A percentile compares a stretch with the other conserved stretches of the same genome.
Conservation (phyloP, 2,329 filamentous ascomycete species). For the Emergomyces pasteurianus region DNA sequence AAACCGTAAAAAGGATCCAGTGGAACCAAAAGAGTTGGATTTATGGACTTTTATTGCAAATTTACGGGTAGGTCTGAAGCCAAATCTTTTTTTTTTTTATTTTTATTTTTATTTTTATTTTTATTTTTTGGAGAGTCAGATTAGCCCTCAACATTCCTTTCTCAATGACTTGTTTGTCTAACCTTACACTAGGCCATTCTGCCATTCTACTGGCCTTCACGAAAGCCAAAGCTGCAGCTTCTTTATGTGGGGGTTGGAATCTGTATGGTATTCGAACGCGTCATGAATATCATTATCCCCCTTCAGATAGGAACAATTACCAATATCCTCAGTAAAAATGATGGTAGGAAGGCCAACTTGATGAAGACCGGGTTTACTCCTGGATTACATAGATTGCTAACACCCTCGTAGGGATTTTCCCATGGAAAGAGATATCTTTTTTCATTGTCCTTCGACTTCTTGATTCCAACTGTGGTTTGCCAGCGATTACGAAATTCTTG, state of each 20-base stretch:
- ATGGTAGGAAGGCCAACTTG: slow-evolving; percentile 22
- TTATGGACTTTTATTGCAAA: background rate
- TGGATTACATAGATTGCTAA: background rate
- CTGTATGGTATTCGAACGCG: slow-evolving; percentile 58
- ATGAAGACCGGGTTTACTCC: background rate
- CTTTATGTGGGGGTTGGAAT: slow-evolving; percentile 54
- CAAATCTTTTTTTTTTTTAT: background rate
- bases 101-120: no score
- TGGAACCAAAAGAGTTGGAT: background rate
- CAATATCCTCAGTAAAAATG: slow-evolving; percentile 48
- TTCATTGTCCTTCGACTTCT: slow-evolving; percentile 41
- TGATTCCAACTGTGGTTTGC: slow-evolving; percentile 40
- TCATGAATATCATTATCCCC: slow-evolving; percentile 66
- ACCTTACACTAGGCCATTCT: slow-evolving; percentile 49
- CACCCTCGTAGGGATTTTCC: slow-evolving; percentile 25
- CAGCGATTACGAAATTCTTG: slow-evolving; percentile 39
- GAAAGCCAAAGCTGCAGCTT: slow-evolving; percentile 53
- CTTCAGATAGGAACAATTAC: slow-evolving; percentile 70
- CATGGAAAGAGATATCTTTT: slow-evolving; percentile 42
- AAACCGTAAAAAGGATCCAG: background rate
- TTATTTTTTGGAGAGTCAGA: background rate
- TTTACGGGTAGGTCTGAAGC: background rate
- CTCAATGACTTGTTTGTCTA: background rate
- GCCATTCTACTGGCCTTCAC: slow-evolving; percentile 66
- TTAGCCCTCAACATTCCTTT: background rate